Conservation (phyloP, 2,329 filamentous ascomycete genomes). For the Calonectria ilicicola region DNA sequence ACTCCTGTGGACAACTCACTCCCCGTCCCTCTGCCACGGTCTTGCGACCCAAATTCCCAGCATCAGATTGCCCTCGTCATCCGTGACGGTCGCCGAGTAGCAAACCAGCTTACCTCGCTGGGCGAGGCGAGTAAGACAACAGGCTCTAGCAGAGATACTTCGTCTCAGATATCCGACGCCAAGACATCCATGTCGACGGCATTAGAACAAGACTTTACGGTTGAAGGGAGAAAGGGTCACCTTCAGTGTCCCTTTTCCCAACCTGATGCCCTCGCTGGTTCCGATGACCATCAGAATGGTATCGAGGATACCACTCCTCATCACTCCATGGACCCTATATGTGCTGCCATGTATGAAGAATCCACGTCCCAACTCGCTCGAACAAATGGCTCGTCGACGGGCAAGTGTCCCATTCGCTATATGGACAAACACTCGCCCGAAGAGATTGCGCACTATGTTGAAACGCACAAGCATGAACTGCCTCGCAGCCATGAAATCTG, state of each 20-base stretch:
- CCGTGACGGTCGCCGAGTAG: constrained; percentile 71
- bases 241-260: constrained; percentile 84
- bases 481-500: constrained; percentile 95
- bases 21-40: constrained; percentile 67
- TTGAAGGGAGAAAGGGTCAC: constrained; percentile 82
- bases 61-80: constrained; percentile 74
- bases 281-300: constrained; percentile 42
- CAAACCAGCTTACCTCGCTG: constrained; percentile 63
- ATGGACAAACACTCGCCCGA: constrained; percentile 93
- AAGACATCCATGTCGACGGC: constrained; percentile 72
- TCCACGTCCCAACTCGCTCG: constrained; percentile 64
- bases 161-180: constrained; percentile 57
- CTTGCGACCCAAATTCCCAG: constrained; percentile 52
- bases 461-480: constrained; percentile 94
- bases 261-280: constrained; percentile 48
- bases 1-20: constrained; percentile 60
- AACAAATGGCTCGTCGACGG: constrained; percentile 61
- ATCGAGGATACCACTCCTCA: constrained; percentile 58
- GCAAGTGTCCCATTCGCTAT: constrained; percentile 92
- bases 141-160: constrained; percentile 61
- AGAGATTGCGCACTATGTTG: constrained; percentile 92
- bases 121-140: constrained; percentile 64
- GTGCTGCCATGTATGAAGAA: constrained; percentile 73
- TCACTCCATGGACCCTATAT: constrained; percentile 70
- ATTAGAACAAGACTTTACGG: constrained; percentile 92